Evolutionary conservation across 345 rosid species (phyloP), one percentile per base, ranked within the genome.

Genomic region (Acer yangbiense): DNA sequence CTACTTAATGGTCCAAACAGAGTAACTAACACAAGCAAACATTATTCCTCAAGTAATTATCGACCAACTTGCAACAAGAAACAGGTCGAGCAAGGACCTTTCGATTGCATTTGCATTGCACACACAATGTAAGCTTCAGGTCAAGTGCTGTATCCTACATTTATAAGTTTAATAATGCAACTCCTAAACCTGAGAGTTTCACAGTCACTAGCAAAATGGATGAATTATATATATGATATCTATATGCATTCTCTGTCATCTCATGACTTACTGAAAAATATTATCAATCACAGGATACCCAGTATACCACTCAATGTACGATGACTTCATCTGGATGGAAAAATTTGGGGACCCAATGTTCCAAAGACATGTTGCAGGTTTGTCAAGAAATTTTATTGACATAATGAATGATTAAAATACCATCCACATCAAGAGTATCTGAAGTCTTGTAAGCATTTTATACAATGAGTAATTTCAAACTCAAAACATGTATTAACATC

Each of bases 271-370:
- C 48, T 23, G 17, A 77, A 16, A 32, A 48, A 48, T 54, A 12
- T 64, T 32, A 68, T 58, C 57, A 77, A 68, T 58, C 57, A 78
- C 89, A 92, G 98, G 82, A 46, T 91, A 88, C 85, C 94, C 97
- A 18, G 94, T 90, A 17, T 92, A 94, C 78, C 98, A 94, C 80
- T 92, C 97, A 18, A 89, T 90, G 91, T 94, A 92, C 21, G 97
- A 94, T 76, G 96, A 94, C 78, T 94, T 84, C 68, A 60, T 84
- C 72, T 94, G 97, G 98, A 92, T 91, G 94, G 80, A 92, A 71
- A 90, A 89, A 3, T 92, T 87, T 74, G 98, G 98, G 14, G 94
- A 90, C 68, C 97, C 92, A 7, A 82, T 78, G 86, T 92, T 94
- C 79, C 90, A 77, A 1, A 87, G 97, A 84, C 92, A 91, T 82